phyloP scores from a whole-genome alignment of 805 yeast genomes.

The Metschnikowia sp. region DNA sequence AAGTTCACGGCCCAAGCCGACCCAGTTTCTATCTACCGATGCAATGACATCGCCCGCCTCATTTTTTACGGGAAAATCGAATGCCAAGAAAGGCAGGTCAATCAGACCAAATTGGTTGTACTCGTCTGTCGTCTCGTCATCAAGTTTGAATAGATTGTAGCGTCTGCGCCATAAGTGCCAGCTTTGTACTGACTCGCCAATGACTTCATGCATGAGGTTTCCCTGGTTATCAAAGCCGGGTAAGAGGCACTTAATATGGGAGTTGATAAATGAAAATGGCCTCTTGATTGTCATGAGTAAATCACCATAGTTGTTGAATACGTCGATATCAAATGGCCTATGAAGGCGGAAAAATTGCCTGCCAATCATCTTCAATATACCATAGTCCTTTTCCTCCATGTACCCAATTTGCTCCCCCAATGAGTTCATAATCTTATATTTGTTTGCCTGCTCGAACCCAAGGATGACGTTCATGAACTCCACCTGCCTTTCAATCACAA shows the following conservation, averaged over 20 bases:
- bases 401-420: conserved; percentile 73
- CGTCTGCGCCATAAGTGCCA: conserved; percentile 95
- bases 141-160: conserved; percentile 69
- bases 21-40: conserved; percentile 89
- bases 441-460: conserved; percentile 90
- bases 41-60: conserved; percentile 59
- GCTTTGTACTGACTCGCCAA: conserved; percentile 87
- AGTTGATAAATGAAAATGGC: conserved; percentile 85
- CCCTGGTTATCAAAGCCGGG: conserved; percentile 48
- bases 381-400: conserved; percentile 78
- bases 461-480: conserved; percentile 84
- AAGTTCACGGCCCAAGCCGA: conserved; percentile 87
- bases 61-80: conserved; percentile 76
- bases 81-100: conserved; percentile 83
- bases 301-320: conserved; percentile 62
- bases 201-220: conserved; percentile 38
- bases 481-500: conserved; percentile 82
- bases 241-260: conserved; percentile 71
- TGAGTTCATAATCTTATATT: conserved; percentile 69
- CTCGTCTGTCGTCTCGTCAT: conserved; percentile 37
- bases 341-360: conserved; percentile 83
- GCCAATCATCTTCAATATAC: conserved; percentile 63
- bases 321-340: conserved; percentile 78
- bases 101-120: conserved; percentile 81
- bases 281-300: conserved; percentile 64